These are phyloP conservation scores for Teratosphaeria nubilosa DNA, from an alignment of 2,329 filamentous ascomycete genomes.

Conservation along the genomic window DNA sequence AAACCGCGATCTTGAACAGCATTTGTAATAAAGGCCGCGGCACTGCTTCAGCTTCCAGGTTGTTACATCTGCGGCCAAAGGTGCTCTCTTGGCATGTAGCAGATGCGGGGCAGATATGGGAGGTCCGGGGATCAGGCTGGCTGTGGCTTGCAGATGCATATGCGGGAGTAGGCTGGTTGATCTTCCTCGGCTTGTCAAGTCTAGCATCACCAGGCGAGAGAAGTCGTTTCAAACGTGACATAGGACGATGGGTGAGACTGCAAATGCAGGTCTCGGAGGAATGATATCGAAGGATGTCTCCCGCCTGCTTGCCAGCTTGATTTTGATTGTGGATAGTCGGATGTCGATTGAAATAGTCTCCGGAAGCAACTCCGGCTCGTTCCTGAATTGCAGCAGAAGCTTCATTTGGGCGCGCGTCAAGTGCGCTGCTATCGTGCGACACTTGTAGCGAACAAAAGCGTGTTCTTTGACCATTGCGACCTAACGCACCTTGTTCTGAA, in stretches of 20 bases:
- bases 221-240: background rate
- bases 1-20: background rate
- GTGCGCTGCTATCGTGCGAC: no score
- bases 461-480: no score
- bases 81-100: background rate
- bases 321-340: no score
- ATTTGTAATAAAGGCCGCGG: background rate
- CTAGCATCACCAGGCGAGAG: background rate
- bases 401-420: no score
- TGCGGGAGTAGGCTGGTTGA: background rate
- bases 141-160: background rate
- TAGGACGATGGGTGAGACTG: background rate
- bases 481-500: no score
- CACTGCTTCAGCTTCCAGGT: no score
- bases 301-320: no score
- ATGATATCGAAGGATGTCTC: no score
- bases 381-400: no score
- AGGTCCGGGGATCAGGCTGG: background rate
- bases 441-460: no score
- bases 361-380: no score
- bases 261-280: background rate
- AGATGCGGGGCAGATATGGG: background rate
- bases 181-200: background rate
- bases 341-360: no score
- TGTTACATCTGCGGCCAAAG: background rate